Percentiles rank a stretch among this genome's conserved stretches.
Conservation (phyloP, 768 basidiomycete genomes). For the Coprinellus micaceus region DNA sequence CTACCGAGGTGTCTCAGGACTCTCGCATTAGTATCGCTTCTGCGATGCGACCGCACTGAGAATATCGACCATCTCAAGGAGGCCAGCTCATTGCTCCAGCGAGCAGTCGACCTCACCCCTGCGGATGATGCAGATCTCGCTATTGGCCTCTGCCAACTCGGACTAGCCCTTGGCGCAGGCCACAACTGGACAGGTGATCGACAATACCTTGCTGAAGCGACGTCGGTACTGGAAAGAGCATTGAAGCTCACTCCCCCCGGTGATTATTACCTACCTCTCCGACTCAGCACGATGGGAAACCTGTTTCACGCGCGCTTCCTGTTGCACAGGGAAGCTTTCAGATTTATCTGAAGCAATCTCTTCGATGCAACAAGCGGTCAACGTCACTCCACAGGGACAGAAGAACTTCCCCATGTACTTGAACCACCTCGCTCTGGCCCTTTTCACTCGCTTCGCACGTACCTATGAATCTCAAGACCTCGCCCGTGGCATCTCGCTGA, state of each 20-base stretch:
- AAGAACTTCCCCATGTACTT: not conserved
- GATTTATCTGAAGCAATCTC: not conserved
- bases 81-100: too few species aligned
- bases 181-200: too few species aligned
- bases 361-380: not conserved
- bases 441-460: conserved; percentile 17
- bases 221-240: too few species aligned
- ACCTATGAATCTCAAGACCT: conserved; percentile 21
- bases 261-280: not conserved
- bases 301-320: too few species aligned
- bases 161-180: not conserved
- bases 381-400: not conserved
- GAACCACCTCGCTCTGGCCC: not conserved
- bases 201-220: too few species aligned
- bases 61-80: too few species aligned
- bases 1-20: too few species aligned
- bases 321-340: not conserved
- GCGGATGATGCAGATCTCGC: too few species aligned
- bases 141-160: too few species aligned
- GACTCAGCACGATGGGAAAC: too few species aligned
- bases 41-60: too few species aligned
- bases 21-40: too few species aligned
- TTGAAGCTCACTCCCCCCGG: not conserved
- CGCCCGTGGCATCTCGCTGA: conserved; percentile 19
- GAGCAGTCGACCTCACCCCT: not conserved